Conservation (phyloP, 805 yeast species). For the Ogataea nitratoaversa region DNA sequence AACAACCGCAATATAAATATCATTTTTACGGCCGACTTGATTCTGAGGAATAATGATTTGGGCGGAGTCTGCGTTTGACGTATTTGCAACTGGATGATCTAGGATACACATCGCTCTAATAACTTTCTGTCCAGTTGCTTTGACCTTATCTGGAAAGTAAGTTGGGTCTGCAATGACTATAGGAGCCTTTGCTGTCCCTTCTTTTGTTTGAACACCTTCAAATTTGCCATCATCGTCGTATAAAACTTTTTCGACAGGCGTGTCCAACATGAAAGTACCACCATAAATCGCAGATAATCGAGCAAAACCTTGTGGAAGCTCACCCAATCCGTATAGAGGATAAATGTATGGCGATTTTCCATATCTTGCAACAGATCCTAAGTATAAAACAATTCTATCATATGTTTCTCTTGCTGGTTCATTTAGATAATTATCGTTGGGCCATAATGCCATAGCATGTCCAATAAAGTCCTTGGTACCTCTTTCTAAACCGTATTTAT, state of each 20-base stretch:
- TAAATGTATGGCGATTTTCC: conserved; percentile 96
- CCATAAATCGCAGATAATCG: conserved; percentile 95
- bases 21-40: conserved; percentile 88
- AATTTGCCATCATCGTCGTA: conserved; percentile 71
- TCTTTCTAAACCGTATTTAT: conserved; percentile 82
- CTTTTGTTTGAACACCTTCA: conserved; percentile 84
- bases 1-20: conserved; percentile 88
- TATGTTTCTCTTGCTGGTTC: conserved; percentile 91
- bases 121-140: conserved; percentile 67
- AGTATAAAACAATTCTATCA: conserved; percentile 80
- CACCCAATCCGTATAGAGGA: conserved; percentile 95
- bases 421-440: conserved; percentile 82
- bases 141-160: conserved; percentile 83
- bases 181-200: conserved; percentile 89
- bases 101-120: conserved; percentile 85
- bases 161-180: conserved; percentile 97
- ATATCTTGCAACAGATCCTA: conserved; percentile 87
- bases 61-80: conserved; percentile 78
- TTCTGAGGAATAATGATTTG: conserved; percentile 96
- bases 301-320: conserved; percentile 98
- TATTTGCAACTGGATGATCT: conserved; percentile 83
- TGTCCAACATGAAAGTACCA: conserved; percentile 97
- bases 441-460: conserved; percentile 97
- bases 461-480: conserved; percentile 97
- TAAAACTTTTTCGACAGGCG: conserved; percentile 86